A percentile compares a stretch with the other conserved stretches of the same genome.
Evolutionary conservation across 2,329 filamentous ascomycete genomes (phyloP).

Genomic region (Calonectria hawksworthii): DNA sequence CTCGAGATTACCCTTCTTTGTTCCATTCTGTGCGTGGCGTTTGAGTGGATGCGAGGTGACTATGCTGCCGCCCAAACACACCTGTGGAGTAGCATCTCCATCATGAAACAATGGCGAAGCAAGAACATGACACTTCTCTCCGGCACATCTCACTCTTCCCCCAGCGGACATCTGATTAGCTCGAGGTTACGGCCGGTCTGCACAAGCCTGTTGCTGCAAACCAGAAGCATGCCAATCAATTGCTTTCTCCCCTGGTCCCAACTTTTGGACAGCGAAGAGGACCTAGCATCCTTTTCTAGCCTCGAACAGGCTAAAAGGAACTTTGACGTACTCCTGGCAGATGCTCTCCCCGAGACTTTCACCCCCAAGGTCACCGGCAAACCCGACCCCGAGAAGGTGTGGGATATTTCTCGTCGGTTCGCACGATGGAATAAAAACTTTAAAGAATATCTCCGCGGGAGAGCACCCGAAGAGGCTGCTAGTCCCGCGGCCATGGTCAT

Average conservation of each 20-base stretch:
- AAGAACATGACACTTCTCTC: not conserved
- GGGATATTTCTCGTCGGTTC: constrained; percentile 10
- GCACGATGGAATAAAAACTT: constrained; percentile 26
- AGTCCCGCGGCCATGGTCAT: constrained; percentile 24
- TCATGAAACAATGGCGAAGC: constrained; percentile 29
- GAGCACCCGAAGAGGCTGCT: not conserved
- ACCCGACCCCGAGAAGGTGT: not conserved
- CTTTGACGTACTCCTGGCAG: constrained; percentile 27
- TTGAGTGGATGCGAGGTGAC: constrained; percentile 37
- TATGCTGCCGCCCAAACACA: constrained; percentile 33
- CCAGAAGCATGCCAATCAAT: constrained; percentile 24
- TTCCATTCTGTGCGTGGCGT: constrained; percentile 36
- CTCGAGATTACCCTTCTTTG: constrained; percentile 35
- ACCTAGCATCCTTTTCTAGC: constrained; percentile 12
- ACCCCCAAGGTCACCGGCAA: not conserved
- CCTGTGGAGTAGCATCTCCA: constrained; percentile 27
- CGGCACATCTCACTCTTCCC: constrained; percentile 31
- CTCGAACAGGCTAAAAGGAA: constrained; percentile 25
- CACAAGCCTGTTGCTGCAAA: constrained; percentile 32
- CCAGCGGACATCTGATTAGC: constrained; percentile 32
- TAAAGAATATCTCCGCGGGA: not conserved
- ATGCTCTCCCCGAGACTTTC: constrained; percentile 27
- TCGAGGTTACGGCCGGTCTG: constrained; percentile 24
- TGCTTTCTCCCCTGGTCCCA: constrained; percentile 8
- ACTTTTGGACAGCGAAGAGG: not conserved